Evolutionary conservation across 2,329 filamentous ascomycete species (phyloP).

Genomic region (Simplicillium aogashimaense): DNA sequence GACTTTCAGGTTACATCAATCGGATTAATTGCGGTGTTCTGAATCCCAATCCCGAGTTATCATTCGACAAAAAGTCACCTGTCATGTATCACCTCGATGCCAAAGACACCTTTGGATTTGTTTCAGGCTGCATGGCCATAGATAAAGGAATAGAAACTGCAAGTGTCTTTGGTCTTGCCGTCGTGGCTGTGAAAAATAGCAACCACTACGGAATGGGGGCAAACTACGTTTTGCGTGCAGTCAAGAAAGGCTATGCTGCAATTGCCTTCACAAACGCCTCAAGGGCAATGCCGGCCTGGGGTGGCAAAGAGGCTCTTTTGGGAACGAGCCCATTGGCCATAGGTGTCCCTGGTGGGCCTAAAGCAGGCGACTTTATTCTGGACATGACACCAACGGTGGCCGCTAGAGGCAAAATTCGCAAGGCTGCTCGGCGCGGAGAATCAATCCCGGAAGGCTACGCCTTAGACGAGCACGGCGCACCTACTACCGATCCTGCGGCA

Average conservation of each 20-base stretch:
- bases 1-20: constrained; percentile 12
- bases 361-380: constrained; percentile 36
- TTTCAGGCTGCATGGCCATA: constrained; percentile 14
- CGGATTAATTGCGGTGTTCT: constrained; percentile 13
- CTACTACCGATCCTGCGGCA: constrained; percentile 52
- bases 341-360: constrained; percentile 42
- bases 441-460: constrained; percentile 59
- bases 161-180: constrained; percentile 12
- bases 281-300: constrained; percentile 21
- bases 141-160: constrained; percentile 7
- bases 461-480: constrained; percentile 53
- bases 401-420: constrained; percentile 54
- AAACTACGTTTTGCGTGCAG: constrained; percentile 13
- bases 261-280: constrained; percentile 24
- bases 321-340: constrained; percentile 30
- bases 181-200: constrained; percentile 12
- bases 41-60: constrained; percentile 9
- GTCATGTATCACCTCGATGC: constrained; percentile 17
- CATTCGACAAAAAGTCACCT: constrained; percentile 13
- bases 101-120: constrained; percentile 17
- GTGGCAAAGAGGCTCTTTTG: constrained; percentile 18
- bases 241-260: constrained; percentile 9
- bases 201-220: constrained; percentile 19
- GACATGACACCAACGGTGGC: constrained; percentile 56
- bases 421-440: constrained; percentile 49